A percentile compares a stretch with the other conserved stretches of the same genome.
These are phyloP conservation scores for Ceratocystis harringtonii DNA, from an alignment of 2,329 filamentous ascomycete genomes.

Conservation along the genomic window DNA sequence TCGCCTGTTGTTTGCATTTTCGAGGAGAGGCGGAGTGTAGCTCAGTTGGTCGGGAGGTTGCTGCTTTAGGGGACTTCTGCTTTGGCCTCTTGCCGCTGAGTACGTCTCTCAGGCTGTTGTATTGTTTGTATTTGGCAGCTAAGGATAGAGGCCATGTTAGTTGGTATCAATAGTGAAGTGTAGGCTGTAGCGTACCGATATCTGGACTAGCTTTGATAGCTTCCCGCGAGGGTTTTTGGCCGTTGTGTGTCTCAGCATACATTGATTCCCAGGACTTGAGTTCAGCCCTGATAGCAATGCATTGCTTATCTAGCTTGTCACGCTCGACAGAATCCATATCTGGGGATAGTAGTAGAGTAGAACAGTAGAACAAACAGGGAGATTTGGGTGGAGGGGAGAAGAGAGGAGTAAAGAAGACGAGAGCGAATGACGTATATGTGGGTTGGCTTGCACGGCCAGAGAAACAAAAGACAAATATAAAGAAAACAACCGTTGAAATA, in stretches of 20 bases:
- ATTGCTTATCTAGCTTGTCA: conserved; percentile 34
- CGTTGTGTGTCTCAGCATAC: conserved; percentile 47
- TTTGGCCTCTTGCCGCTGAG: conserved; percentile 37
- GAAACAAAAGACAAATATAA: no score
- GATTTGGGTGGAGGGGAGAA: background rate
- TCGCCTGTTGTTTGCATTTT: conserved; percentile 27
- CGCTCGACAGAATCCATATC: conserved; percentile 34
- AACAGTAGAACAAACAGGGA: background rate
- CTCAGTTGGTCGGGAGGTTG: conserved; percentile 23
- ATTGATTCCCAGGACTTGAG: conserved; percentile 61
- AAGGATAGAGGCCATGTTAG: background rate
- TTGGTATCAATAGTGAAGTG: background rate
- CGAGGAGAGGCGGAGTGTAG: conserved; percentile 31
- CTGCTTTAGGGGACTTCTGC: conserved; percentile 22
- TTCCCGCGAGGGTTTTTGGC: conserved; percentile 54
- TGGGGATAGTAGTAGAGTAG: background rate
- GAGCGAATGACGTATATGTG: no score
- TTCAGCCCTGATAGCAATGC: conserved; percentile 45
- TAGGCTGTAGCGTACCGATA: conserved; percentile 41
- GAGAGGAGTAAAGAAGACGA: no score
- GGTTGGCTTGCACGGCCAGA: no score
- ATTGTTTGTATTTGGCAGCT: conserved; percentile 63
- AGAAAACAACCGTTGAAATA: no score
- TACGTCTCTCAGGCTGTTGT: conserved; percentile 49
- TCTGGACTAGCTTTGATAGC: conserved; percentile 60